Percentiles rank a stretch among this genome's conserved stretches.
Conservation (phyloP, 2,329 filamentous ascomycete species). For the Leptographium lundbergii region DNA sequence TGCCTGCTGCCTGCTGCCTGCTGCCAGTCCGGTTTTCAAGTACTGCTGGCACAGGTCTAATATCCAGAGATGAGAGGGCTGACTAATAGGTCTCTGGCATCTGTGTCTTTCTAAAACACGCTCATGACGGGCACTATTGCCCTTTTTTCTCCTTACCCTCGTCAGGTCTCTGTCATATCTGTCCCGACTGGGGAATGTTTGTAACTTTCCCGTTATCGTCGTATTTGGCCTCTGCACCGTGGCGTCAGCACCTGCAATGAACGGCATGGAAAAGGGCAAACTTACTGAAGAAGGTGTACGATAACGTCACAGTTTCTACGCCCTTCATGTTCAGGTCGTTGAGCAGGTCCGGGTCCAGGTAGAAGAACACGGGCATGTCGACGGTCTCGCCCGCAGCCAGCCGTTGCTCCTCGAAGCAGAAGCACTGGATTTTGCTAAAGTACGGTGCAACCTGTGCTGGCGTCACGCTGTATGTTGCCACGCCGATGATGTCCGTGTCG, state of each 20-base stretch:
- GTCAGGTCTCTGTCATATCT: not conserved
- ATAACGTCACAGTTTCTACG: slow-evolving; percentile 89
- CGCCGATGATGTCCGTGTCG: slow-evolving; percentile 87
- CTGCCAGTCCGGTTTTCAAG: too few species aligned
- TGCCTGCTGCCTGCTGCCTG: too few species aligned
- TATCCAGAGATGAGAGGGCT: too few species aligned
- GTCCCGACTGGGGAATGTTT: slow-evolving; percentile 12
- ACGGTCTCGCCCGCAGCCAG: slow-evolving; percentile 92
- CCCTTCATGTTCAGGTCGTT: slow-evolving; percentile 87
- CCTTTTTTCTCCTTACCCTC: too few species aligned
- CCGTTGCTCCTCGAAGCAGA: slow-evolving; percentile 96
- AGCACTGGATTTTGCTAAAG: slow-evolving; percentile 99
- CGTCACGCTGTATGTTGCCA: slow-evolving; percentile 95
- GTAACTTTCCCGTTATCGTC: slow-evolving; percentile 64
- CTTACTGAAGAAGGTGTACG: slow-evolving; percentile 97
- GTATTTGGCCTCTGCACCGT: slow-evolving; percentile 59
- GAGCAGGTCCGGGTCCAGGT: slow-evolving; percentile 89
- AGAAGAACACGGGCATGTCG: slow-evolving; percentile 99
- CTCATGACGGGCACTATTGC: too few species aligned
- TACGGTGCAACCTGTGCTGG: slow-evolving; percentile 92
- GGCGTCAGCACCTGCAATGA: not conserved
- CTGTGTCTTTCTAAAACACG: too few species aligned
- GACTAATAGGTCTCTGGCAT: too few species aligned
- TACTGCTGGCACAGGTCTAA: too few species aligned
- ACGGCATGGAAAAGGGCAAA: slow-evolving; percentile 12